A percentile compares a stretch with the other conserved stretches of the same genome.
These are phyloP conservation scores for Trichoderma cornu-damae DNA, from an alignment of 2,329 filamentous ascomycete species.

Conservation along the genomic window DNA sequence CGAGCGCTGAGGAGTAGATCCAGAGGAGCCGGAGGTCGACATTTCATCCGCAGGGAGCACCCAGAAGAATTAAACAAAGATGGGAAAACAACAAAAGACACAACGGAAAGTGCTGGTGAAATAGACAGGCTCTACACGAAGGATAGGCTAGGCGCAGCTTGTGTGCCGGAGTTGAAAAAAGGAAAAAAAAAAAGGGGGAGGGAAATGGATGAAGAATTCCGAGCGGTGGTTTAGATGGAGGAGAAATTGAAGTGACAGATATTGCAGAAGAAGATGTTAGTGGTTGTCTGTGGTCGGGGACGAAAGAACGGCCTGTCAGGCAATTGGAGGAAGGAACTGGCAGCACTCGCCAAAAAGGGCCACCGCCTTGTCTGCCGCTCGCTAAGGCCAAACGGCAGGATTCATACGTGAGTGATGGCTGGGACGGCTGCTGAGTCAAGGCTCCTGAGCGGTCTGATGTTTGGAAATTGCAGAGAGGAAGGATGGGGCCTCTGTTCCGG, in stretches of 20 bases:
- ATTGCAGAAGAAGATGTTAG: slow-evolving; percentile 18
- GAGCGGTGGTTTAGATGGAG: slow-evolving; percentile 6
- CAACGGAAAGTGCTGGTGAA: slow-evolving; percentile 7
- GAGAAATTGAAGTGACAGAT: slow-evolving; percentile 10
- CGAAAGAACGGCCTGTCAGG: slow-evolving; percentile 19
- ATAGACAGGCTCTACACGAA: slow-evolving; percentile 27
- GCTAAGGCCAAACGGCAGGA: slow-evolving; percentile 25
- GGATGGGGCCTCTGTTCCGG: not conserved
- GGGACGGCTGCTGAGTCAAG: not conserved
- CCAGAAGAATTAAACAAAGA: not conserved
- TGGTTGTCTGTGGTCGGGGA: not conserved
- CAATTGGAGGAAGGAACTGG: slow-evolving; percentile 24
- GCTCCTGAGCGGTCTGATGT: not conserved
- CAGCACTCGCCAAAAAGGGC: slow-evolving; percentile 27
- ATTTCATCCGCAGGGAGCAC: slow-evolving; percentile 24
- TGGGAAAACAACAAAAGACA: slow-evolving; percentile 14
- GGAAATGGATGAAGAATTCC: slow-evolving; percentile 4
- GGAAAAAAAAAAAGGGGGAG: slow-evolving; percentile 29
- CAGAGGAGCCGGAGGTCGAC: slow-evolving; percentile 29
- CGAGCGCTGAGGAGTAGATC: slow-evolving; percentile 28
- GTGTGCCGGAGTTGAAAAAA: slow-evolving; percentile 22
- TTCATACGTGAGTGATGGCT: not conserved
- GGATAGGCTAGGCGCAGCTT: slow-evolving; percentile 10
- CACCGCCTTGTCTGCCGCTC: slow-evolving; percentile 14
- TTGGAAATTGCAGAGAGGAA: not conserved